Percentiles rank a stretch among this genome's conserved stretches.
phyloP scores from a whole-genome alignment of 2,329 filamentous ascomycete genomes.

The Penicillium sp. region DNA sequence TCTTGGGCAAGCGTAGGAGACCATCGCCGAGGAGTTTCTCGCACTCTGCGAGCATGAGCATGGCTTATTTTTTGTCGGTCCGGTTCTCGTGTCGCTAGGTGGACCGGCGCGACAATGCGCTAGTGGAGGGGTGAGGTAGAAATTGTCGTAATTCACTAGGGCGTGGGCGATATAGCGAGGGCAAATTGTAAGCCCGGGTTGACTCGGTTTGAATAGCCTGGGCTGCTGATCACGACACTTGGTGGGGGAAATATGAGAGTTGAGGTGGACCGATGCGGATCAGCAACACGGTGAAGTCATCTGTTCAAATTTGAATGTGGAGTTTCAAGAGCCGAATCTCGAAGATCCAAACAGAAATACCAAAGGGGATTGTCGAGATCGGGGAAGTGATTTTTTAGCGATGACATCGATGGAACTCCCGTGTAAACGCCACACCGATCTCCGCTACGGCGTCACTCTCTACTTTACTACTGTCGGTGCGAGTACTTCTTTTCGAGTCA shows the following conservation, averaged over 20 bases:
- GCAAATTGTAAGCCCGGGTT: background rate
- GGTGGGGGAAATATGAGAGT: constrained; percentile 20
- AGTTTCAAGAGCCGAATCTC: constrained; percentile 1
- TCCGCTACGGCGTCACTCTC: constrained; percentile 13
- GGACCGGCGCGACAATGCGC: constrained; percentile 15
- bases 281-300: constrained; percentile 10
- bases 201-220: background rate
- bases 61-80: constrained; percentile 29
- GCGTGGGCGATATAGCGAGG: background rate
- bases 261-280: constrained; percentile 22
- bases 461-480: background rate
- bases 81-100: constrained; percentile 16
- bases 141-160: constrained; percentile 5
- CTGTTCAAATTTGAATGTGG: constrained; percentile 3
- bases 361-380: background rate
- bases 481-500: background rate
- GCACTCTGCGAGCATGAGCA: constrained; percentile 50
- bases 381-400: constrained; percentile 15
- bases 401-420: constrained; percentile 28
- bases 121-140: background rate
- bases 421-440: constrained; percentile 23
- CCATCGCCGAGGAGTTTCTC: constrained; percentile 84
- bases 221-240: constrained; percentile 15
- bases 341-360: background rate
- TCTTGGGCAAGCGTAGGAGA: constrained; percentile 73